Evolutionary conservation across 2,329 filamentous ascomycete species (phyloP).

Genomic region (Stachybotrys echinatus): DNA sequence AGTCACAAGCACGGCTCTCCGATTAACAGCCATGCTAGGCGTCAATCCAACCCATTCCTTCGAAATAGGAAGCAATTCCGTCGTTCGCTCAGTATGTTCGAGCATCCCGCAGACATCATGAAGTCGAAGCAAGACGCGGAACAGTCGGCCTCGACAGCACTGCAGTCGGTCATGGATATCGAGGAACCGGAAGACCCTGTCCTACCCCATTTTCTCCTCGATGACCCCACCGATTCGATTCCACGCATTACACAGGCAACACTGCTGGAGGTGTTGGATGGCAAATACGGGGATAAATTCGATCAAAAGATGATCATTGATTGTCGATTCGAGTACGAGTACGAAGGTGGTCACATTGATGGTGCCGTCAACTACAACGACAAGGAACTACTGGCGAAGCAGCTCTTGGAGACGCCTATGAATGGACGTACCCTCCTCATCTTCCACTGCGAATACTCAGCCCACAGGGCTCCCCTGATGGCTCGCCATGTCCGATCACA

Average conservation of each 20-base stretch:
- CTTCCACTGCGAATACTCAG: conserved; percentile 98
- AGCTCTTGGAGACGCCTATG: conserved; percentile 68
- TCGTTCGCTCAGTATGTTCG: conserved; percentile 96
- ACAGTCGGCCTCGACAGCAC: conserved; percentile 30
- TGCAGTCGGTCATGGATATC: conserved; percentile 77
- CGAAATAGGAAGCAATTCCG: conserved; percentile 85
- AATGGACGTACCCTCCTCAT: conserved; percentile 74
- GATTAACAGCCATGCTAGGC: conserved; percentile 63
- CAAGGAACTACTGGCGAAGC: conserved; percentile 76
- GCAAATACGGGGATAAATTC: conserved; percentile 70
- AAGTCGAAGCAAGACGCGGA: conserved; percentile 62
- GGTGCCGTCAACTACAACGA: conserved; percentile 95
- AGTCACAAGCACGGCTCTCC: conserved; percentile 70
- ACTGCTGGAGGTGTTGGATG: conserved; percentile 81
- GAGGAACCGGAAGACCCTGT: conserved; percentile 69
- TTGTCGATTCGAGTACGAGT: conserved; percentile 98
- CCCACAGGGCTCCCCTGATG: conserved; percentile 93
- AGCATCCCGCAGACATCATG: conserved; percentile 82
- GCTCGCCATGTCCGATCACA: conserved; percentile 86
- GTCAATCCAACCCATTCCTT: conserved; percentile 64
- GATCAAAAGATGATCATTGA: conserved; percentile 85
- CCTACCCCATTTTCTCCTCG: conserved; percentile 78
- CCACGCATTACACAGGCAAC: conserved; percentile 81
- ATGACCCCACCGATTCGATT: conserved; percentile 78
- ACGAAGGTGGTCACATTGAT: conserved; percentile 90